Conservation (phyloP, 257 asterid genomes). For the Nicotiana noctiflora region DNA sequence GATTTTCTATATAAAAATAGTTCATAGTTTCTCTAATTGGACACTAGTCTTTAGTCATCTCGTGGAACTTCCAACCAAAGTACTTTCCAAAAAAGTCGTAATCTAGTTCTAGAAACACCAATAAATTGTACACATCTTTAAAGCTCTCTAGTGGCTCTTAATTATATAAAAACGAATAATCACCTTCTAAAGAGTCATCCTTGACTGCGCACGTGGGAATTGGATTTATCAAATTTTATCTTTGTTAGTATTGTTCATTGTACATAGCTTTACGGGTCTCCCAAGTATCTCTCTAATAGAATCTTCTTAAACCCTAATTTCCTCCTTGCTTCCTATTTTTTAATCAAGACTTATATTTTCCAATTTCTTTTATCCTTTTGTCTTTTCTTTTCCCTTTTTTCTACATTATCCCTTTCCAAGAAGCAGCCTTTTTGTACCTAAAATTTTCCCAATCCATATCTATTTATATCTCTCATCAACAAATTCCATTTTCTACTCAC, state of each 20-base stretch:
- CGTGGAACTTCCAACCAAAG: conserved; percentile 8
- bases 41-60: background rate
- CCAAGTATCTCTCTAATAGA: conserved; percentile 31
- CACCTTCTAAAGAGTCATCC: conserved; percentile 25
- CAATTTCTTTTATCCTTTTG: background rate
- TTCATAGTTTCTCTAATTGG: background rate
- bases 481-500: background rate
- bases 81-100: background rate
- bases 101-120: conserved; percentile 11
- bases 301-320: conserved; percentile 40
- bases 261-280: conserved; percentile 39
- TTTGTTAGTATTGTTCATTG: background rate
- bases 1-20: background rate
- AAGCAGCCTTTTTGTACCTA: conserved; percentile 34
- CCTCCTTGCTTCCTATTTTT: conserved; percentile 40
- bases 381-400: background rate
- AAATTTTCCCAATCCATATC: conserved; percentile 9
- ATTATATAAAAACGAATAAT: background rate
- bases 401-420: conserved; percentile 47
- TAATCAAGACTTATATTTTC: conserved; percentile 16
- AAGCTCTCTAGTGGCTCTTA: background rate
- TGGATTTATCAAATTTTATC: conserved; percentile 17
- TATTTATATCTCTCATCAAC: conserved; percentile 17
- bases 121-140: conserved; percentile 6
- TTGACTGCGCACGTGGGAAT: conserved; percentile 71